Conservation (phyloP, 805 yeast species). For the Starmerella scarabaei region DNA sequence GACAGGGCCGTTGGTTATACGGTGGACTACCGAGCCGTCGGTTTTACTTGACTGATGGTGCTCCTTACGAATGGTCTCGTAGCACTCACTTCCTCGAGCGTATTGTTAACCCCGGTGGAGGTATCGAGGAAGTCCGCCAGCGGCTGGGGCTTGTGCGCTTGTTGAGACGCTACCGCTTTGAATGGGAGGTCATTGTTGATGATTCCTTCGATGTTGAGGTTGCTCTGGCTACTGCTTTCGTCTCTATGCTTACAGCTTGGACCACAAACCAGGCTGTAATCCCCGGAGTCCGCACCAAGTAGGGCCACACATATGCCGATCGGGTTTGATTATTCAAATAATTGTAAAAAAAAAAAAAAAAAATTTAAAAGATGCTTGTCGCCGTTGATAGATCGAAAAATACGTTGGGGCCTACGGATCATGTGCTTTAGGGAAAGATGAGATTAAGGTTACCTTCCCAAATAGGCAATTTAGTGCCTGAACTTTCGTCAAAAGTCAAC, state of each 20-base stretch:
- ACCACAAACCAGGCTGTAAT: slow-evolving; percentile 25
- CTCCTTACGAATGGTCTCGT: slow-evolving; percentile 44
- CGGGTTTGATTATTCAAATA: too few relatives aligned
- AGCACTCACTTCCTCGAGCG: slow-evolving; percentile 41
- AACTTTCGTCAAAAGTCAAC: too few relatives aligned
- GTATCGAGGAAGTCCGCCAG: slow-evolving; percentile 40
- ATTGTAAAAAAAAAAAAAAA: too few relatives aligned
- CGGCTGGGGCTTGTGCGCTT: slow-evolving; percentile 44
- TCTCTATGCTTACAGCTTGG: slow-evolving; percentile 55
- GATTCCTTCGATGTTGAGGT: slow-evolving; percentile 37
- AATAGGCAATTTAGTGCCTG: too few relatives aligned
- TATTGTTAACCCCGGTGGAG: slow-evolving; percentile 43
- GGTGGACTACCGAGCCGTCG: slow-evolving; percentile 32
- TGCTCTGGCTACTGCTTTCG: slow-evolving; percentile 47
- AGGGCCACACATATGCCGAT: too few relatives aligned
- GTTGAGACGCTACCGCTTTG: slow-evolving; percentile 47
- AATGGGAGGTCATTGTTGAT: slow-evolving; percentile 45
- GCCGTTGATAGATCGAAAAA: too few relatives aligned
- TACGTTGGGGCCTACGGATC: too few relatives aligned
- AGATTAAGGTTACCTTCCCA: too few relatives aligned
- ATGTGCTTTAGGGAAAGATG: too few relatives aligned
- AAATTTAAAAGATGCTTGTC: too few relatives aligned
- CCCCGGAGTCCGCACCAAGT: slow-evolving; percentile 5
- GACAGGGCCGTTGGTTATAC: slow-evolving; percentile 29
- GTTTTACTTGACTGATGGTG: slow-evolving; percentile 43